Evolutionary conservation across 2,329 filamentous ascomycete genomes (phyloP), one percentile per base, ranked within the genome.

Genomic region (Arachnomyces sp.): DNA sequence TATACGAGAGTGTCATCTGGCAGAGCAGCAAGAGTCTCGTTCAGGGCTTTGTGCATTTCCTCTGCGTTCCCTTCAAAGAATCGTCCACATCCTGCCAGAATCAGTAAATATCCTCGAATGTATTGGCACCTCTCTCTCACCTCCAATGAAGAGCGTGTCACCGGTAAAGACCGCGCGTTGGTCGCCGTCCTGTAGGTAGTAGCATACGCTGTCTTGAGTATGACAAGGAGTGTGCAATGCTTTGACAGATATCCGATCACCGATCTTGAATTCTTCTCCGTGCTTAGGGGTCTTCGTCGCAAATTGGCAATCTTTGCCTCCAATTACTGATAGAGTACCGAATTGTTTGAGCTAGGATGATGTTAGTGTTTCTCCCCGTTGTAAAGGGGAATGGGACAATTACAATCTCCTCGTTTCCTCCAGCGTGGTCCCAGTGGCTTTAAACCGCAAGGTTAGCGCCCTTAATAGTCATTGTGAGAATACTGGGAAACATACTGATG

Each of bases 161-260:
- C 92, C 92, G 0, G 92, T 96, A 58, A 98, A 98, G 3, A 98
- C 87, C 6, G 76, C 89, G 53, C 77, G 81, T 36, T 84, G 35
- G 9, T 63, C 51, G 7, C 79, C 81, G 56, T 98, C 90, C 64
- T 95, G 78, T 71, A 92, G 80, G 52, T 81, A 86, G 70, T 82
- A 98, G 72, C 92, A 98, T 60, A 98, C 95, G 63, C 89, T 95
- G 68, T 98, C 92, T 68, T 95, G 89, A 1, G 92, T 98, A 62
- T 98, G 92, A 63, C 92, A 98, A 2, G 92, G 92, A 9, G 92
- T 98, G 66, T 96, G 85, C n/a, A 96, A 71, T 16, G 86, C 84
- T 59, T 78, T 90, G 42, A 95, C 83, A 11, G 76, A 74, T 61
- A 98, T 92, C 51, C 75, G 74, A 31, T 78, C 71, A 41, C 92